These are phyloP conservation scores for Hanseniaspora meyeri DNA, from an alignment of 805 yeast species.

Conservation along the genomic window DNA sequence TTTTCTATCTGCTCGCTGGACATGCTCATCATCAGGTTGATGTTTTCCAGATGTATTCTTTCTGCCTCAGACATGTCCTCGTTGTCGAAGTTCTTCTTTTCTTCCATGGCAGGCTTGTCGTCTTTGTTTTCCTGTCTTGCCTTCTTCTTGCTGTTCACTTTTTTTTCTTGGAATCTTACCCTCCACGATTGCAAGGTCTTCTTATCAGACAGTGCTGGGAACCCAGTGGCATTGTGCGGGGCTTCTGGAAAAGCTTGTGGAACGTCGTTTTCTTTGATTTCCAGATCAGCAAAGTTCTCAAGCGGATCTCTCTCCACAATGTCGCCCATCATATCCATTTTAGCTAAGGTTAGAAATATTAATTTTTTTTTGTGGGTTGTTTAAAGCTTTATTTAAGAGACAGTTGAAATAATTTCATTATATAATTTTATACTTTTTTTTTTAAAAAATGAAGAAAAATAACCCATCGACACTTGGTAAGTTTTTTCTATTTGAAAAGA, in stretches of 20 bases:
- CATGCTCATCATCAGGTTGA: conserved; percentile 50
- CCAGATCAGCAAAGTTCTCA: conserved; percentile 20
- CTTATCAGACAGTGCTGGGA: conserved; percentile 27
- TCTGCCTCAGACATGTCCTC: conserved; percentile 47
- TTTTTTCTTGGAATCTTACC: conserved; percentile 31
- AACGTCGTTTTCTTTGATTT: background rate
- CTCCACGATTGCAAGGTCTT: conserved; percentile 41
- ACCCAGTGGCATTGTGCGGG: conserved; percentile 18
- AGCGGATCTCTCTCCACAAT: conserved; percentile 50
- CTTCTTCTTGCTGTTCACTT: conserved; percentile 15
- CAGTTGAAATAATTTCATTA: too few relatives aligned
- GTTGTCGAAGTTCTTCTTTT: conserved; percentile 14
- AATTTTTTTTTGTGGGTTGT: background rate
- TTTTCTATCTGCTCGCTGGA: conserved; percentile 48
- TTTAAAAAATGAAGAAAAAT: too few relatives aligned
- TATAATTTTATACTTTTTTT: too few relatives aligned
- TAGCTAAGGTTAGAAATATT: too few relatives aligned
- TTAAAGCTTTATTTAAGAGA: background rate
- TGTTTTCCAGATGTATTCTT: conserved; percentile 64
- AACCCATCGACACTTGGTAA: too few relatives aligned
- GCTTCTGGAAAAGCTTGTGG: background rate
- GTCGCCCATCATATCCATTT: conserved; percentile 61
- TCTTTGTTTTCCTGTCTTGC: background rate
- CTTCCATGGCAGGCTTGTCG: conserved; percentile 19
- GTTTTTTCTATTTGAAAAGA: too few relatives aligned